Conservation (phyloP, 177 flowering plant genomes). For the Telopea speciosissima region DNA sequence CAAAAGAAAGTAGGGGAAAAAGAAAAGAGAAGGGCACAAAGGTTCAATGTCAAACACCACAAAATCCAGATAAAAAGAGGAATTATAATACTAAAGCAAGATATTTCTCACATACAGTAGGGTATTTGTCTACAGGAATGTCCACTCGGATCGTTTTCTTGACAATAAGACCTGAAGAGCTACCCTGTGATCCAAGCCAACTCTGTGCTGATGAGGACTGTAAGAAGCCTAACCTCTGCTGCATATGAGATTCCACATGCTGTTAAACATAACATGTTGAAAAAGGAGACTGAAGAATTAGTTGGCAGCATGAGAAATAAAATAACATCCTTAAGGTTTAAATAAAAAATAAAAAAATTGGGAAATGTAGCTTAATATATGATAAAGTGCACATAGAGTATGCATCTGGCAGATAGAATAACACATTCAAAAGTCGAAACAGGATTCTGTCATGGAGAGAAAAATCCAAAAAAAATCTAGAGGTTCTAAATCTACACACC, state of each 20-base stretch:
- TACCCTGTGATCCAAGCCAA: conserved; percentile 82
- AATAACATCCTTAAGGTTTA: neutral
- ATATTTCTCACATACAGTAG: conserved; percentile 50
- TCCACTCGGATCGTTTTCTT: conserved; percentile 87
- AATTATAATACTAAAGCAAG: neutral
- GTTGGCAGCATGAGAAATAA: neutral
- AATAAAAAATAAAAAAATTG: neutral
- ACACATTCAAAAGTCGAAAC: neutral
- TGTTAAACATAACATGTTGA: conserved; percentile 5
- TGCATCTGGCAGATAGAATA: neutral
- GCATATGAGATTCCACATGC: conserved; percentile 12
- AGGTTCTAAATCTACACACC: neutral
- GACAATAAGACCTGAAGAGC: conserved; percentile 81
- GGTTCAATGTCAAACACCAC: neutral
- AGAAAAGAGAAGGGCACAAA: neutral
- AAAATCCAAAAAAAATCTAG: neutral
- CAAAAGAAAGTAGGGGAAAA: conserved; percentile 14
- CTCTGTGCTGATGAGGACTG: conserved; percentile 63
- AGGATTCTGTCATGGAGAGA: neutral
- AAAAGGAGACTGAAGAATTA: neutral
- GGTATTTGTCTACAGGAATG: conserved; percentile 81
- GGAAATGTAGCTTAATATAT: too few relatives aligned
- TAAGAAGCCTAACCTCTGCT: conserved; percentile 32
- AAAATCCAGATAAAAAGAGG: neutral
- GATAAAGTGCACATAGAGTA: neutral